phyloP scores from a whole-genome alignment of 2,329 filamentous ascomycete genomes.

The Neonectria neomacrospora region DNA sequence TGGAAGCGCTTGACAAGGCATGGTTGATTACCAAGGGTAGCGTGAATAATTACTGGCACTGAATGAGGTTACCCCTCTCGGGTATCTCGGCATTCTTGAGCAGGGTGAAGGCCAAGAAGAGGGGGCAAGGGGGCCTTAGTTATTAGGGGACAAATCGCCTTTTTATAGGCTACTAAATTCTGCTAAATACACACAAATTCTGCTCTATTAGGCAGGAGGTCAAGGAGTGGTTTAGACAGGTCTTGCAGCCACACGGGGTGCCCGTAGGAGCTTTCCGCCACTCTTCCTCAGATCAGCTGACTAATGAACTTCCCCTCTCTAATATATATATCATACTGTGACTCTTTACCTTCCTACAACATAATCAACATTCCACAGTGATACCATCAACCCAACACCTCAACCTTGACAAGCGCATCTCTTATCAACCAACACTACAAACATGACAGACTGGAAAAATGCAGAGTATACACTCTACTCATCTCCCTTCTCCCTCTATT shows the following conservation, averaged over 20 bases:
- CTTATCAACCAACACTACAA: not conserved
- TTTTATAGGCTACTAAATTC: not conserved
- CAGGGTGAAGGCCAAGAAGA: not conserved
- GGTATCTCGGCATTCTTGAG: conserved; percentile 1
- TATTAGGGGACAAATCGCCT: not conserved
- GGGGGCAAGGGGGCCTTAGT: not conserved
- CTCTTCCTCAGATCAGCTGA: not conserved
- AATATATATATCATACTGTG: not conserved
- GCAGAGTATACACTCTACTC: conserved; percentile 32
- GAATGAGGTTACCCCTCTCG: not conserved
- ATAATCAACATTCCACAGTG: conserved; percentile 4
- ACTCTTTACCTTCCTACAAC: not conserved
- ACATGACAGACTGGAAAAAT: conserved; percentile 19
- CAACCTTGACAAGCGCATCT: not conserved
- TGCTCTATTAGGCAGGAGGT: not conserved
- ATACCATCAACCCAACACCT: not conserved
- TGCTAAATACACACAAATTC: not conserved
- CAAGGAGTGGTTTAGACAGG: not conserved
- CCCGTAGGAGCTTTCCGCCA: not conserved
- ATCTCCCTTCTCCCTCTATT: conserved; percentile 28
- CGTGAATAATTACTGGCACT: conserved; percentile 48
- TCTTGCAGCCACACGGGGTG: not conserved
- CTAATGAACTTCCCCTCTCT: not conserved
- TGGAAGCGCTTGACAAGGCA: conserved; percentile 56
- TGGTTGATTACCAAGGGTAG: conserved; percentile 20